Conservation (phyloP, 1,284 basidiomycete genomes). For the Ceratobasidium sp. region DNA sequence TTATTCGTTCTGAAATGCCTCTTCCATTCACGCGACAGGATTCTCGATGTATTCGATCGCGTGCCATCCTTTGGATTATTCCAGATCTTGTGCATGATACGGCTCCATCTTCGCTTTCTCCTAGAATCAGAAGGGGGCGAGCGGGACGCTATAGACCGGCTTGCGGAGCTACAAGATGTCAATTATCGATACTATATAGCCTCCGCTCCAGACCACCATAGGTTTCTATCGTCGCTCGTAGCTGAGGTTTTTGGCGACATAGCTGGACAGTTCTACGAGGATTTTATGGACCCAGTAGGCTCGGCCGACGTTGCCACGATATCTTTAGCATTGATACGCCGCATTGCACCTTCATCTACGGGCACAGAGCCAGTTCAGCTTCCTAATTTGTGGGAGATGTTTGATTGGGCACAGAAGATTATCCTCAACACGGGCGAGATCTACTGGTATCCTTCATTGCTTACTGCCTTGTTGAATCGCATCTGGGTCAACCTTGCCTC, state of each 20-base stretch:
- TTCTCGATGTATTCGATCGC: neutral
- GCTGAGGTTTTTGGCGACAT: neutral
- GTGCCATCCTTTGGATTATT: neutral
- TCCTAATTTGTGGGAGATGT: neutral
- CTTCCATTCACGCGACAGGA: neutral
- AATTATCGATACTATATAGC: neutral
- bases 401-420: neutral
- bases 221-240: neutral
- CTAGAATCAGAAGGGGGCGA: too few species aligned
- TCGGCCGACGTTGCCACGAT: neutral
- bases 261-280: neutral
- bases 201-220: neutral
- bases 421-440: neutral
- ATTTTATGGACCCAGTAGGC: neutral
- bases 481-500: too few species aligned
- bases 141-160: too few species aligned
- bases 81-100: neutral
- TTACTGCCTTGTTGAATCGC: too few species aligned
- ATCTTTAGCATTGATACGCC: neutral
- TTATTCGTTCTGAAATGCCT: neutral
- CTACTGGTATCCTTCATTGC: too few species aligned
- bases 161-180: neutral
- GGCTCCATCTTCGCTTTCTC: neutral
- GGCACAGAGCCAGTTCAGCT: neutral
- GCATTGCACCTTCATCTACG: neutral